Evolutionary conservation across 768 basidiomycete genomes (phyloP).

Genomic region (Leccinum longicurvipes): DNA sequence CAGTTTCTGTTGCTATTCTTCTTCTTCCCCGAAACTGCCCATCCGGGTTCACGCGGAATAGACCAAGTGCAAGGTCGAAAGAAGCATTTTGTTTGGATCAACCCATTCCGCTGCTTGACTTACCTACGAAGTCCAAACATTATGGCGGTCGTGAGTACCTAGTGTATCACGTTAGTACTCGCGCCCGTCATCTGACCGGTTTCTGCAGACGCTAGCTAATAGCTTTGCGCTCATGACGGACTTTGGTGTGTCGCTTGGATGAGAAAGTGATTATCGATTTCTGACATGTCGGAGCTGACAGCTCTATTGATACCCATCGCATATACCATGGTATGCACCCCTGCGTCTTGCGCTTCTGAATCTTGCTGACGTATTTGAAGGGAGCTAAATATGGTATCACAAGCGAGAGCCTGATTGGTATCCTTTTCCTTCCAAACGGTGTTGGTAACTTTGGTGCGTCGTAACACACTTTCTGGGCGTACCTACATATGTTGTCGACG

Average conservation of each 20-base stretch:
- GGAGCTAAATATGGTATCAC: constrained; percentile 37
- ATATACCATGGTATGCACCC: constrained; percentile 55
- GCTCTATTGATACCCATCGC: constrained; percentile 57
- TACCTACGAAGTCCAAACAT: constrained; percentile 61
- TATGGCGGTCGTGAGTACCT: constrained; percentile 49
- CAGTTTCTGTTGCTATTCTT: constrained; percentile 39
- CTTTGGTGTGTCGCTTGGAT: constrained; percentile 32
- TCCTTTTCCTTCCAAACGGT: constrained; percentile 25
- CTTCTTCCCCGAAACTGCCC: constrained; percentile 63
- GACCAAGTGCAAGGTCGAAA: constrained; percentile 37
- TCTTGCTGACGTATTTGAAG: constrained; percentile 30
- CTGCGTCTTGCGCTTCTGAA: background rate
- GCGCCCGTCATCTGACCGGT: background rate
- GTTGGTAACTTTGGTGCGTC: constrained; percentile 24
- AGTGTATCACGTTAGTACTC: no score
- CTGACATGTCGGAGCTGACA: background rate
- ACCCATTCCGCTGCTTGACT: constrained; percentile 52
- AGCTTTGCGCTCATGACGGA: constrained; percentile 25
- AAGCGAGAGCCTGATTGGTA: constrained; percentile 22
- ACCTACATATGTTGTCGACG: no score
- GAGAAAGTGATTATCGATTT: background rate
- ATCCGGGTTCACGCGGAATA: constrained; percentile 53
- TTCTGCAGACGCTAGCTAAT: constrained; percentile 42
- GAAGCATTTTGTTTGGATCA: constrained; percentile 48
- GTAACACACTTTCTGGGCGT: no score